Conservation (phyloP, 257 asterid species). For the Rhazya stricta region DNA sequence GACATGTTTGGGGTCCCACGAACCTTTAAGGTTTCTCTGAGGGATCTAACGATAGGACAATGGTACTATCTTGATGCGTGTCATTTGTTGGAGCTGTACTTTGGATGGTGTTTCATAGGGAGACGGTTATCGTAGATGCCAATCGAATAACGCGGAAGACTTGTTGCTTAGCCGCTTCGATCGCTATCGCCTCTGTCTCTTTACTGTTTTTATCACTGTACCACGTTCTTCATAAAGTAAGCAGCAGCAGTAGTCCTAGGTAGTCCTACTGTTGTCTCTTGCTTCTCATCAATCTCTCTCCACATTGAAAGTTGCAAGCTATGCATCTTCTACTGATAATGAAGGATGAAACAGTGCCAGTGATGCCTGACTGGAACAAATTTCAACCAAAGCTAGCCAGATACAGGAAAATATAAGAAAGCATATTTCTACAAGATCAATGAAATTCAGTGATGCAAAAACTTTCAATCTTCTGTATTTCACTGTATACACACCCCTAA, state of each 20-base stretch:
- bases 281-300: not conserved
- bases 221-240: too few species aligned
- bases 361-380: too few species aligned
- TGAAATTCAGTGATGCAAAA: not conserved
- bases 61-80: not conserved
- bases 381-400: too few species aligned
- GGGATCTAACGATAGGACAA: not conserved
- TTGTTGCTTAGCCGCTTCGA: too few species aligned
- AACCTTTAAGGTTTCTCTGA: not conserved
- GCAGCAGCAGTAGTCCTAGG: too few species aligned
- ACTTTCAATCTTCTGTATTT: not conserved
- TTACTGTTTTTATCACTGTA: not conserved
- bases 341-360: too few species aligned
- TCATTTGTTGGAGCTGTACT: not conserved
- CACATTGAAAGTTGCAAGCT: not conserved
- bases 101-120: not conserved
- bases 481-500: not conserved
- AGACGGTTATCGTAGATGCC: too few species aligned
- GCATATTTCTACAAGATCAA: not conserved
- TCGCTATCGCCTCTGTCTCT: too few species aligned
- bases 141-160: not conserved
- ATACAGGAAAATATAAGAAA: too few species aligned
- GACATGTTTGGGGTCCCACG: not conserved
- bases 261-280: too few species aligned
- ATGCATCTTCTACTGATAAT: too few species aligned